Conservation (phyloP, 345 rosid genomes). For the Salix exigua region DNA sequence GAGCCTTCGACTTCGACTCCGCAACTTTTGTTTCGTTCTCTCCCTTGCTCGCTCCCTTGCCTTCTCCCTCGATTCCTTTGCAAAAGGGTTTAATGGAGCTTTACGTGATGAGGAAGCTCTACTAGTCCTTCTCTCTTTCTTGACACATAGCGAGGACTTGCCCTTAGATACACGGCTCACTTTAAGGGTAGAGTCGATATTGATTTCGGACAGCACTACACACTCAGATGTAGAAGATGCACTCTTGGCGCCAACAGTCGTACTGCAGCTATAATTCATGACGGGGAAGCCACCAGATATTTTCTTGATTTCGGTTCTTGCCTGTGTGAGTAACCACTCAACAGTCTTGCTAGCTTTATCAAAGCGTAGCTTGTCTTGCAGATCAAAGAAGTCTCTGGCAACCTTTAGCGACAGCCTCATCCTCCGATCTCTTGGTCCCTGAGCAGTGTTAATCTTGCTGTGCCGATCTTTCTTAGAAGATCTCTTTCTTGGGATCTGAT, state of each 20-base stretch:
- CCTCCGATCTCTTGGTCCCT: conserved; percentile 76
- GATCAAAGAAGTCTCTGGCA: conserved; percentile 63
- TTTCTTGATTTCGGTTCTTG: conserved; percentile 54
- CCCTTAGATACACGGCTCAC: conserved; percentile 13
- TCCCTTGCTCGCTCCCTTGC: conserved; percentile 74
- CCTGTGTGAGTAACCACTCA: conserved; percentile 68
- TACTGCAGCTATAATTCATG: conserved; percentile 4
- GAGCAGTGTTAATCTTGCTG: conserved; percentile 81
- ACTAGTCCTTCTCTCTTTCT: conserved; percentile 28
- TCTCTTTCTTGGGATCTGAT: conserved; percentile 31
- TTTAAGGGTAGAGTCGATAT: conserved; percentile 13
- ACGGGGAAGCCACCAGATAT: conserved; percentile 24
- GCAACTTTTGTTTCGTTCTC: conserved; percentile 49
- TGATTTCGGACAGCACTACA: conserved; percentile 35
- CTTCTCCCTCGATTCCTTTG: conserved; percentile 50
- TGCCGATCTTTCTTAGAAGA: conserved; percentile 63
- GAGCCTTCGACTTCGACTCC: conserved; percentile 1
- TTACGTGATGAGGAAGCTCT: conserved; percentile 19
- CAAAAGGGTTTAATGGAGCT: conserved; percentile 18
- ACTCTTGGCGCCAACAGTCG: conserved; percentile 11
- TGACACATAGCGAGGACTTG: conserved; percentile 13
- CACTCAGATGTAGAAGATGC: conserved; percentile 48
- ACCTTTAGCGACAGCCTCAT: conserved; percentile 79
- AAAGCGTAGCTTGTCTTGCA: conserved; percentile 76
- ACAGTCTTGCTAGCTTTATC: conserved; percentile 86